Evolutionary conservation across 2,329 filamentous ascomycete genomes (phyloP), one percentile per base, ranked within the genome.

Genomic region (Phyllosticta citribraziliensis): DNA sequence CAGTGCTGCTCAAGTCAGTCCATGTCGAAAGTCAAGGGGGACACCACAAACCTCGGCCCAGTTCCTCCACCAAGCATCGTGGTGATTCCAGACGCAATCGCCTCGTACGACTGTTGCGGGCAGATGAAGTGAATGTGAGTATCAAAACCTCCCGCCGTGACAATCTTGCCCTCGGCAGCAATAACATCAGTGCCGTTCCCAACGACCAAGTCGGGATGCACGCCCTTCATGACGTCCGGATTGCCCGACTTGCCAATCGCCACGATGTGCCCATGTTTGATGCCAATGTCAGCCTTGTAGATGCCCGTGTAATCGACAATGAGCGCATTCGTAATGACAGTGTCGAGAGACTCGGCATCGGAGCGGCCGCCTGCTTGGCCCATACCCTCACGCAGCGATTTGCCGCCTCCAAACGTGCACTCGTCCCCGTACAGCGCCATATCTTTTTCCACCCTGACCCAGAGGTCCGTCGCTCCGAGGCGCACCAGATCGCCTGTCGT

Each of bases 171-270:
- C 76, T 97, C 93, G 14, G 85, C 92, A 19, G 93, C 91, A 70
- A 97, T 86, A 22, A 97, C 90, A 78, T 97, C 93, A 0, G 93
- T 97, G 66, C 88, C 90, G 65, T 87, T 88, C 11, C 93, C 93
- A 10, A 97, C 84, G 1, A 96, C 78, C 85, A 97, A 85, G 61
- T 85, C 81, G 0, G 84, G 79, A 63, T 87, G 80, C 6, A 97
- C 90, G 4, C 89, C 89, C 33, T 94, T 88, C 93, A 97, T 97
- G 55, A 96, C 85, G 74, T 97, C 93, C n/a, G 93, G 93, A 69
- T 97, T 97, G 20, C 93, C 93, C 17, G 93, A 91, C 75, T 97
- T 97, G 63, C 93, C 93, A 67, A 97, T 93, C 0, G 85, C 93
- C 27, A 87, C 86, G 68, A 97, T 97, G 50, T 88, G 72, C 2